Percentiles rank a stretch among this genome's conserved stretches.
Evolutionary conservation across 1,284 basidiomycete genomes (phyloP).

Genomic region (Ustilago cynodontis): DNA sequence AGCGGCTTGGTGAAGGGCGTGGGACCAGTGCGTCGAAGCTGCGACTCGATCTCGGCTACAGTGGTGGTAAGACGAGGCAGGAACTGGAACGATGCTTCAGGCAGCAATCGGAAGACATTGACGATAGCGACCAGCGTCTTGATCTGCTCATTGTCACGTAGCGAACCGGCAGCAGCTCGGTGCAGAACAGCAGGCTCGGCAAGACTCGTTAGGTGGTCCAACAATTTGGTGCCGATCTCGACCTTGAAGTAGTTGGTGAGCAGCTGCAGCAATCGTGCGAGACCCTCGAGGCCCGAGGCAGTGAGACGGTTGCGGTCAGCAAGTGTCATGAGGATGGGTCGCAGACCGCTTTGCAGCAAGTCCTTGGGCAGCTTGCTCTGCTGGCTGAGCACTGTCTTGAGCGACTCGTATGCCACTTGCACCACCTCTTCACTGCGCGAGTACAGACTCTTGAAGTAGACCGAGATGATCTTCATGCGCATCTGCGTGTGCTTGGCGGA

Average conservation of each 20-base stretch:
- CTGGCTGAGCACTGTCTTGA: constrained; percentile 85
- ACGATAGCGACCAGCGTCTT: constrained; percentile 92
- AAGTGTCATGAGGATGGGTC: constrained; percentile 97
- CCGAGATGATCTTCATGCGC: constrained; percentile 85
- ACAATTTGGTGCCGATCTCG: constrained; percentile 95
- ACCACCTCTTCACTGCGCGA: constrained; percentile 93
- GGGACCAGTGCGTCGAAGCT: constrained; percentile 87
- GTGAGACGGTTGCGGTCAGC: constrained; percentile 95
- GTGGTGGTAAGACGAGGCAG: constrained; percentile 85
- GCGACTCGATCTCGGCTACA: constrained; percentile 92
- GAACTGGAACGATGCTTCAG: constrained; percentile 89
- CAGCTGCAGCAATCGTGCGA: constrained; percentile 93
- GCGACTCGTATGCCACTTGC: constrained; percentile 92
- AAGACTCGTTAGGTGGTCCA: constrained; percentile 78
- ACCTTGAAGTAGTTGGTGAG: constrained; percentile 99
- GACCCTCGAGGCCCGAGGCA: constrained; percentile 89
- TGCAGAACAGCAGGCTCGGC: constrained; percentile 62
- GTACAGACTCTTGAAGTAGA: constrained; percentile 99
- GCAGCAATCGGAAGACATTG: constrained; percentile 94
- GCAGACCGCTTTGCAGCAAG: constrained; percentile 90
- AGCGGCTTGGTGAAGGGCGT: constrained; percentile 96
- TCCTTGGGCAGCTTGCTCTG: constrained; percentile 96
- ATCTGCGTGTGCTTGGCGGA: constrained; percentile 63
- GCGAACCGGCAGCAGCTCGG: constrained; percentile 60
- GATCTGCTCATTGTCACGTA: constrained; percentile 86